Evolutionary conservation across 345 rosid species (phyloP), one percentile per base, ranked within the genome.

Genomic region (Clarkia xantiana): DNA sequence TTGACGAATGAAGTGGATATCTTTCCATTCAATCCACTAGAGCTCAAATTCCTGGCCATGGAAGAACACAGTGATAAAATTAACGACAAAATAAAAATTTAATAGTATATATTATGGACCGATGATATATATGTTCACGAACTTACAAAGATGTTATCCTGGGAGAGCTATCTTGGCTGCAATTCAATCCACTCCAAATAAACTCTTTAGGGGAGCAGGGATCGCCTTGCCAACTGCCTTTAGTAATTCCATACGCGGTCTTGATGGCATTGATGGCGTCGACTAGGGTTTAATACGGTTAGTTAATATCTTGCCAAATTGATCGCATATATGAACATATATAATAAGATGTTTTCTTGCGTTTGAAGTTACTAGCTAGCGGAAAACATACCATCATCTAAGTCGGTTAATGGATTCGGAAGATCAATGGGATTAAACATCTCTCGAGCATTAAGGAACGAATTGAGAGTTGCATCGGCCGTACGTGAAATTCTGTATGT

Each of bases 361-460:
- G n/a, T n/a, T n/a, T n/a, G n/a, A n/a, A n/a, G n/a, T n/a, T n/a
- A n/a, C n/a, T n/a, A n/a, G n/a, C n/a, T n/a, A n/a, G n/a, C n/a
- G n/a, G 0, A 29, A 44, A 3, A 51, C 19, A 0, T 51, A 59
- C 56, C 38, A 9, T 58, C 56, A 9, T 13, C 47, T 2, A 25
- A 10, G 44, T 11, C 20, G 15, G 64, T 73, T 14, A 42, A 46
- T 36, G 44, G 16, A 36, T 53, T 64, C 29, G 49, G 62, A 0
- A 58, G 54, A 18, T 63, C 50, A 18, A 25, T 36, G 52, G 54
- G 45, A 11, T 16, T 17, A 40, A 51, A 77, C 18, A 56, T 36
- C 69, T 74, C 75, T 0, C 71, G 14, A n/a, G 75, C 80, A 55
- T 71, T 71, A 36, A 77, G 71, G 14, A 68, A 57, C 6, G 73